Conservation (phyloP, 2,329 filamentous ascomycete genomes). For the Albophoma yamanashiensis region DNA sequence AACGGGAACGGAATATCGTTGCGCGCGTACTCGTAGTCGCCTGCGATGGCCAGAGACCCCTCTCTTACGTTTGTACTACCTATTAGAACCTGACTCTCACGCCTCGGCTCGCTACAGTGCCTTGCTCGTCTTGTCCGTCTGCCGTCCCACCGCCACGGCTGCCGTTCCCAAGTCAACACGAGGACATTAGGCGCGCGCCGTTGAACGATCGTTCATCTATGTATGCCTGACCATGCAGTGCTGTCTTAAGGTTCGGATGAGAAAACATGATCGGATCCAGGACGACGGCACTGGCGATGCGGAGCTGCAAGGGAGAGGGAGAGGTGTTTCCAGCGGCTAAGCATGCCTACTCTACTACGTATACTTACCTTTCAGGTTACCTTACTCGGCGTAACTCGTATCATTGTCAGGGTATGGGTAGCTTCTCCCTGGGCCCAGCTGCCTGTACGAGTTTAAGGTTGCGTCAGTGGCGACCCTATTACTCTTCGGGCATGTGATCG, state of each 20-base stretch:
- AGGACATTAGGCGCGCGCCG: neutral
- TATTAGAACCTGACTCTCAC: too few species aligned
- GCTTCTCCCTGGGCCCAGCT: too few species aligned
- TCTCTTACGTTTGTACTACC: too few species aligned
- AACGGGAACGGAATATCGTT: too few species aligned
- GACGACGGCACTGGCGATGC: neutral
- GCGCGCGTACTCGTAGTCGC: too few species aligned
- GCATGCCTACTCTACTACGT: too few species aligned
- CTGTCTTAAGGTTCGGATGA: neutral
- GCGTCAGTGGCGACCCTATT: neutral
- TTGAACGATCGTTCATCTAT: neutral
- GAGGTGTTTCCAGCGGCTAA: too few species aligned
- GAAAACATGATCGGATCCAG: neutral
- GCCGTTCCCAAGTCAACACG: neutral
- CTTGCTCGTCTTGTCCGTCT: too few species aligned
- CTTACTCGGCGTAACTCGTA: too few species aligned
- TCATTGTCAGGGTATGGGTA: too few species aligned
- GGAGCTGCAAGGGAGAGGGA: neutral
- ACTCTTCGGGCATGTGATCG: neutral
- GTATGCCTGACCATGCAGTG: neutral
- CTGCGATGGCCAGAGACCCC: too few species aligned
- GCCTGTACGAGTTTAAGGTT: neutral
- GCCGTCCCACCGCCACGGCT: neutral
- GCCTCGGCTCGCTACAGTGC: neutral
- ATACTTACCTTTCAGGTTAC: too few species aligned